Conservation (phyloP, 1,139 yeast genomes). For the Saccharomyces pastorianus region DNA sequence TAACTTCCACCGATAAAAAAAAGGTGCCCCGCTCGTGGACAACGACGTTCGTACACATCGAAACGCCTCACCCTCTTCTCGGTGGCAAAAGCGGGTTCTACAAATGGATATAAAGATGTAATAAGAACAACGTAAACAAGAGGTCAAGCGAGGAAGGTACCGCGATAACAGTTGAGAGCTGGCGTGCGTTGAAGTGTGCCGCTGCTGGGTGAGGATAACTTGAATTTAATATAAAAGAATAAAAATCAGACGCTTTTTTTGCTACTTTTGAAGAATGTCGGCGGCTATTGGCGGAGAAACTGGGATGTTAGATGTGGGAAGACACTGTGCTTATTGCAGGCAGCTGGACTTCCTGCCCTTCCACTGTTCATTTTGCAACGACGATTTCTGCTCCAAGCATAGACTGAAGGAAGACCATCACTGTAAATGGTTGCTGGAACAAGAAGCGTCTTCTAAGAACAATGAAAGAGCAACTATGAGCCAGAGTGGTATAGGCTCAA, state of each 20-base stretch:
- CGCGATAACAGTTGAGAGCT: not conserved
- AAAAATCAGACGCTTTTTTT: not conserved
- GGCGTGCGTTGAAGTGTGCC: not conserved
- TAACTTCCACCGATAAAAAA: not conserved
- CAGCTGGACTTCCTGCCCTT: constrained; percentile 65
- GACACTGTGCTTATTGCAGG: constrained; percentile 56
- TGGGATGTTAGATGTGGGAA: constrained; percentile 60
- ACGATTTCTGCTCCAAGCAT: constrained; percentile 53
- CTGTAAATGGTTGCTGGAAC: constrained; percentile 29
- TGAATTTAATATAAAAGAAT: not conserved
- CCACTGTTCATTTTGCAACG: constrained; percentile 48
- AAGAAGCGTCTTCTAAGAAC: constrained; percentile 5
- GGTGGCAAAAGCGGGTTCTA: not conserved
- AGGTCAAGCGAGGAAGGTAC: not conserved
- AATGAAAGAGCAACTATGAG: constrained; percentile 12
- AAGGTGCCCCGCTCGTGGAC: not conserved
- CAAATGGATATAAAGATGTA: not conserved
- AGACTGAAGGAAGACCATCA: constrained; percentile 42
- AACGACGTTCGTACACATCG: not conserved
- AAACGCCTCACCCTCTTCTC: not conserved
- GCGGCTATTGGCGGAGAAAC: constrained; percentile 12
- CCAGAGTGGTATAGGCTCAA: constrained; percentile 6
- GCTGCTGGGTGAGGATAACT: not conserved
- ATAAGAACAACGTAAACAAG: not conserved
- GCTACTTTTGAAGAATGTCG: not conserved